Percentiles rank a stretch among this genome's conserved stretches.
Evolutionary conservation across 1,139 yeast species (phyloP).

Genomic region (Yamadazyma atmosphaerica): DNA sequence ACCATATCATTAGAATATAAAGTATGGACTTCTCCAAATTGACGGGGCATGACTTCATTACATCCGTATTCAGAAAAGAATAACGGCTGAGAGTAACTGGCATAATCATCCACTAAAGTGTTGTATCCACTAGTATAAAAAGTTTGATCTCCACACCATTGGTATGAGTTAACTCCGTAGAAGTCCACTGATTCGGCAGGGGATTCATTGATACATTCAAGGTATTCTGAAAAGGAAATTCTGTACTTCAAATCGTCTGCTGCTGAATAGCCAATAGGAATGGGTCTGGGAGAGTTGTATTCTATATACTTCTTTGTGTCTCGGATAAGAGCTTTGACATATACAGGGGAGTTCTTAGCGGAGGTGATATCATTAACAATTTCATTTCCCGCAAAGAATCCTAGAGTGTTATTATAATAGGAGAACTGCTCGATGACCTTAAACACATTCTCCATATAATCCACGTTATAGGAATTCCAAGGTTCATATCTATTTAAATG

Average conservation of each 20-base stretch:
- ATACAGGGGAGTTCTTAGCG: slow-evolving; percentile 65
- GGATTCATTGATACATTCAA: slow-evolving; percentile 72
- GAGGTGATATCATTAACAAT: slow-evolving; percentile 78
- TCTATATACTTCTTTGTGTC: slow-evolving; percentile 76
- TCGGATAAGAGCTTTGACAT: slow-evolving; percentile 73
- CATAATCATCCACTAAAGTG: slow-evolving; percentile 68
- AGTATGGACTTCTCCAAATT: slow-evolving; percentile 74
- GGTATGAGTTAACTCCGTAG: slow-evolving; percentile 93
- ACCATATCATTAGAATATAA: slow-evolving; percentile 76
- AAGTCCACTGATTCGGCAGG: slow-evolving; percentile 72
- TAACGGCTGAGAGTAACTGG: slow-evolving; percentile 69
- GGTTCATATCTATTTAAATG: slow-evolving; percentile 88
- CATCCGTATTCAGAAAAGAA: slow-evolving; percentile 91
- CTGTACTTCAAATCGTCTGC: slow-evolving; percentile 86
- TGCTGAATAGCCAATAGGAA: slow-evolving; percentile 94
- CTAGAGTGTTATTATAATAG: slow-evolving; percentile 82
- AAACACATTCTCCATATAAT: slow-evolving; percentile 74
- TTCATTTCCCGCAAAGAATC: slow-evolving; percentile 95
- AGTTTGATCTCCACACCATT: slow-evolving; percentile 95
- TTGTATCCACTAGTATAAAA: slow-evolving; percentile 82
- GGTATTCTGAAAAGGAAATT: slow-evolving; percentile 72
- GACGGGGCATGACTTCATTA: slow-evolving; percentile 77
- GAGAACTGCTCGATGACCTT: slow-evolving; percentile 82
- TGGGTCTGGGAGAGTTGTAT: slow-evolving; percentile 55
- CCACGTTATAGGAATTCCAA: slow-evolving; percentile 72